Percentiles rank a stretch among this genome's conserved stretches.
phyloP scores from a whole-genome alignment of 352 stramenopile genomes.

The Plasmopara halstedii region DNA sequence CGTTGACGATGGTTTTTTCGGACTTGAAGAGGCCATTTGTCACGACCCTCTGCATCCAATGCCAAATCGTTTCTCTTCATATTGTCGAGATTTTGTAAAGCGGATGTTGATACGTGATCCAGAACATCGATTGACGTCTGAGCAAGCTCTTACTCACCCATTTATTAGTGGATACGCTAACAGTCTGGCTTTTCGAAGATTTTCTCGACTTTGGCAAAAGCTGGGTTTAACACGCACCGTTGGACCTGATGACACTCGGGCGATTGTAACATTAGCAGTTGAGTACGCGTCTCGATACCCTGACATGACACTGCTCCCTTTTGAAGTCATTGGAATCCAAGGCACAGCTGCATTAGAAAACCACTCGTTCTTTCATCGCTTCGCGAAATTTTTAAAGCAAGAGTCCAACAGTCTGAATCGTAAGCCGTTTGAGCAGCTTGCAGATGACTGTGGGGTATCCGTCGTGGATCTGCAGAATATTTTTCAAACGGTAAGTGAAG shows the following conservation, averaged over 20 bases:
- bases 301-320: slow-evolving; percentile 9
- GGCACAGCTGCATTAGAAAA: slow-evolving; percentile 1
- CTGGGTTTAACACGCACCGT: slow-evolving; percentile 23
- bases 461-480: slow-evolving; percentile 8
- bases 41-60: slow-evolving; percentile 62
- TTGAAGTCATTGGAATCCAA: slow-evolving; percentile 10
- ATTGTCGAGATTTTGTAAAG: slow-evolving; percentile 91
- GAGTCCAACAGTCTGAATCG: neutral
- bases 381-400: slow-evolving; percentile 12
- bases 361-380: slow-evolving; percentile 16
- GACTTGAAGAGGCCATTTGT: slow-evolving; percentile 76
- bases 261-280: slow-evolving; percentile 26
- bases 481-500: slow-evolving; percentile 9
- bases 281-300: slow-evolving; percentile 27
- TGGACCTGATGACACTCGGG: slow-evolving; percentile 16
- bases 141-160: slow-evolving; percentile 86
- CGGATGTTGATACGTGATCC: slow-evolving; percentile 88
- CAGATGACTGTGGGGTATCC: slow-evolving; percentile 20
- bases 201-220: slow-evolving; percentile 32
- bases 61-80: slow-evolving; percentile 73
- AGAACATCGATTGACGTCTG: slow-evolving; percentile 60
- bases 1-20: slow-evolving; percentile 39
- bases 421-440: slow-evolving; percentile 11
- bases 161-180: slow-evolving; percentile 59
- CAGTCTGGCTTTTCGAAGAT: slow-evolving; percentile 23